Evolutionary conservation across 148 eudicot genomes (phyloP), one percentile per base, ranked within the genome.

Genomic region (Pharnaceum exiguum): DNA sequence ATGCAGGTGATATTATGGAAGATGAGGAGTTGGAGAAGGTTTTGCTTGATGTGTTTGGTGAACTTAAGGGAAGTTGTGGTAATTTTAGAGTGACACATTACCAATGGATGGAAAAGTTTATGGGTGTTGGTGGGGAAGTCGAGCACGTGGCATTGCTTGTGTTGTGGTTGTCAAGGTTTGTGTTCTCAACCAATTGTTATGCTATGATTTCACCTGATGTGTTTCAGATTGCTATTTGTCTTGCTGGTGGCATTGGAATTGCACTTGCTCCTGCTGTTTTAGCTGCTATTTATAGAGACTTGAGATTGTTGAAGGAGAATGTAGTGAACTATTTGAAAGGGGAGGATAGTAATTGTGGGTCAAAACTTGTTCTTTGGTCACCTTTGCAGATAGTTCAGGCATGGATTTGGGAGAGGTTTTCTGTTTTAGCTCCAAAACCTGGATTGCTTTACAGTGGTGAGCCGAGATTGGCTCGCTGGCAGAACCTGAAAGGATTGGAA

Each of bases 361-460:
- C 46, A 51, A 39, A 36, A 0, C 57, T 50, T 62, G 48, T 18
- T 50, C 48, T 37, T 50, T 50, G 12, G 24, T 35, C 57, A 50
- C 57, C 48, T n/a, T n/a, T n/a, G n/a, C 72, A 65, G 2, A 22
- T 72, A 42, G 36, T 77, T 18, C 81, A 72, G 45, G 12, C 61
- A 27, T 73, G 77, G 77, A 71, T 48, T 40, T 73, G 74, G 71
- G 81, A 77, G 70, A 66, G 69, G 29, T 73, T 77, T 31, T 55
- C 75, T 0, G 10, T 10, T 6, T 22, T 68, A 7, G 24, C 27
- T 5, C 50, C 50, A 15, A 26, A 66, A 15, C 72, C 72, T 5
- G n/a, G 5, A 0, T 68, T 52, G 3, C 51, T 37, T 46, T 3
- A n/a, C 8, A n/a, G 12, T 7, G 28, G 50, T 23, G 50, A 46